Conservation (phyloP, 768 basidiomycete species). For the Podaxis rugospora region DNA sequence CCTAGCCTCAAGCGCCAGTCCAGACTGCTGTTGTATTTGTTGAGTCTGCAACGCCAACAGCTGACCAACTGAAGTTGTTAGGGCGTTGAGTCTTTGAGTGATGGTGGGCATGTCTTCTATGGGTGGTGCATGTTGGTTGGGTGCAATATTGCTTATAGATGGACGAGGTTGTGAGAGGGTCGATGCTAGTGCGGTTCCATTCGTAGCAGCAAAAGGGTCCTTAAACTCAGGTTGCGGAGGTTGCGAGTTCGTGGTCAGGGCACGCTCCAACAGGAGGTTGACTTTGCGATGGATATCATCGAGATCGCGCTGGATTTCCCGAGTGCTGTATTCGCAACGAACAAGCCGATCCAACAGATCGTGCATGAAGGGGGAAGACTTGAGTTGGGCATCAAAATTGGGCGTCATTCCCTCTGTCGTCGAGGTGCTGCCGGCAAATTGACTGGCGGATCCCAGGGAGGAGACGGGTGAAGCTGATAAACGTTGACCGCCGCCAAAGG, state of each 20-base stretch:
- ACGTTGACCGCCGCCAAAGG: constrained; percentile 40
- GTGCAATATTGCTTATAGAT: constrained; percentile 66
- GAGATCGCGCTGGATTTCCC: constrained; percentile 72
- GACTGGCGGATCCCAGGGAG: constrained; percentile 71
- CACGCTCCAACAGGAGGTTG: constrained; percentile 68
- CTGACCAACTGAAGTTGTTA: constrained; percentile 84
- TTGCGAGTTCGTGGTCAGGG: constrained; percentile 33
- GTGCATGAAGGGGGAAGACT: constrained; percentile 67
- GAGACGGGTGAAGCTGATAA: constrained; percentile 74
- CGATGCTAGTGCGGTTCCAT: constrained; percentile 14
- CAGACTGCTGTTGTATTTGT: constrained; percentile 51
- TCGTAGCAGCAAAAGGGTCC: constrained; percentile 64
- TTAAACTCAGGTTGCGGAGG: constrained; percentile 68
- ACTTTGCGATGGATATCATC: constrained; percentile 75
- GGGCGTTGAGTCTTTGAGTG: constrained; percentile 70
- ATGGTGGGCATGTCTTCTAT: constrained; percentile 72
- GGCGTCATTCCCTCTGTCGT: constrained; percentile 37
- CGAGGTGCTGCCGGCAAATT: constrained; percentile 26
- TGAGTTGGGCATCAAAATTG: constrained; percentile 70
- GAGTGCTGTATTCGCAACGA: constrained; percentile 63
- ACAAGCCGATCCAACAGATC: constrained; percentile 73
- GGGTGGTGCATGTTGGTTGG: constrained; percentile 58
- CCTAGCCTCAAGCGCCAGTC: constrained; percentile 32
- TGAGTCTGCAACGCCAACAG: constrained; percentile 79
- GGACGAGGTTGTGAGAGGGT: constrained; percentile 39